Conservation (phyloP, 768 basidiomycete species). For the Agaricus blazei region DNA sequence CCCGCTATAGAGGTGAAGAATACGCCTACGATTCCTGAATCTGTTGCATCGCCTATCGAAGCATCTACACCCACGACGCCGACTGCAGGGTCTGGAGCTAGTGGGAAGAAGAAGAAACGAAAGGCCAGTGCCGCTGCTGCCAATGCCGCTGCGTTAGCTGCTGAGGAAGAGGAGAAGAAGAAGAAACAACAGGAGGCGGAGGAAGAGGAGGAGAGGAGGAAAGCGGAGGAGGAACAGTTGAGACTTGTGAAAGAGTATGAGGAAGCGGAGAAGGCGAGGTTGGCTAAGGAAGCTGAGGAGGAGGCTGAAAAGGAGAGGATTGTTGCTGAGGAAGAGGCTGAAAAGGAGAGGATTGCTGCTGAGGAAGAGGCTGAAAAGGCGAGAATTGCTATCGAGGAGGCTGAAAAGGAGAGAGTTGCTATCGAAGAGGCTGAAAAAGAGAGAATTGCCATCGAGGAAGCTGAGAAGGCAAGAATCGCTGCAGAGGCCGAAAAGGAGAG, state of each 20-base stretch:
- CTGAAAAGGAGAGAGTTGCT: not conserved
- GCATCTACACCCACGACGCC: slow-evolving; percentile 6
- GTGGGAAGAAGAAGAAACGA: slow-evolving; percentile 22
- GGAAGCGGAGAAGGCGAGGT: slow-evolving; percentile 6
- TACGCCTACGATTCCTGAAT: not conserved
- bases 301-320: too few relatives aligned
- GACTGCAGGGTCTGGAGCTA: slow-evolving; percentile 9
- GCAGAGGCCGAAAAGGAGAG: slow-evolving; percentile 1
- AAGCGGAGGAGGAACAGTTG: slow-evolving; percentile 3
- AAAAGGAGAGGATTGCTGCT: not conserved
- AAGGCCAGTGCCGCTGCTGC: slow-evolving; percentile 15
- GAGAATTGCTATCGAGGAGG: slow-evolving; percentile 5
- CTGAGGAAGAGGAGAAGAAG: slow-evolving; percentile 14
- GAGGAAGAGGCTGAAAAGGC: slow-evolving; percentile 2
- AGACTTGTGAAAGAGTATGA: slow-evolving; percentile 9
- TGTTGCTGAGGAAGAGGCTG: not conserved
- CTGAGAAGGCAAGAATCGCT: slow-evolving; percentile 2
- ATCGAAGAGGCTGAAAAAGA: too few relatives aligned
- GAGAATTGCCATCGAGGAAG: too few relatives aligned
- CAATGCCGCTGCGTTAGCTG: slow-evolving; percentile 8
- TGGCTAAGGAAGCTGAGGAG: not conserved
- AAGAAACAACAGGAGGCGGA: slow-evolving; percentile 9
- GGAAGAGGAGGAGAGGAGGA: slow-evolving; percentile 6
- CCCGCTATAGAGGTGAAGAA: not conserved
- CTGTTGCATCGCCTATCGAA: slow-evolving; percentile 8